phyloP scores from a whole-genome alignment of 805 yeast species.

The Myxozyma neglecta region DNA sequence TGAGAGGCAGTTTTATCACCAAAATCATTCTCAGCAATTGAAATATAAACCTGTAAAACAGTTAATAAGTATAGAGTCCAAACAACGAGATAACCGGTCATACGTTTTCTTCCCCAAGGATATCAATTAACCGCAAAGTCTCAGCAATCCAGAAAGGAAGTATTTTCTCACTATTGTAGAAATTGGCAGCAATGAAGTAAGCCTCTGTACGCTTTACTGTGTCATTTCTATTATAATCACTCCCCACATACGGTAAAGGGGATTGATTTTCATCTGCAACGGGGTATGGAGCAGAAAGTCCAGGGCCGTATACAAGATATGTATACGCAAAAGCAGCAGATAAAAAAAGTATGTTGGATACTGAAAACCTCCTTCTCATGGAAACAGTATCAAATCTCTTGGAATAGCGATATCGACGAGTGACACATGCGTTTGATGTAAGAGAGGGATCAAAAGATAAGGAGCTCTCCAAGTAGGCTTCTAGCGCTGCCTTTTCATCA shows the following conservation, averaged over 20 bases:
- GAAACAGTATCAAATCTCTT: neutral
- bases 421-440: neutral
- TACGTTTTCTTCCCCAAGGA: constrained; percentile 25
- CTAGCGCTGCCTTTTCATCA: neutral
- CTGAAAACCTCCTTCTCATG: neutral
- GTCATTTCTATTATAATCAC: neutral
- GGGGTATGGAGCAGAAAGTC: neutral
- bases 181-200: constrained; percentile 26
- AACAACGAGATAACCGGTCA: neutral
- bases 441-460: neutral
- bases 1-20: constrained; percentile 21
- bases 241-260: neutral
- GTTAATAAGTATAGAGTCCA: neutral
- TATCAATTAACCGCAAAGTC: constrained; percentile 5
- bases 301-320: neutral
- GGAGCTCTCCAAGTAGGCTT: neutral
- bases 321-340: neutral
- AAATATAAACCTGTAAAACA: constrained; percentile 15
- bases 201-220: neutral
- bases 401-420: neutral
- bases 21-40: constrained; percentile 26
- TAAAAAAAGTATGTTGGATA: neutral
- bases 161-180: constrained; percentile 18
- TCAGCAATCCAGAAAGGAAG: constrained; percentile 22
- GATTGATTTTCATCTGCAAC: neutral